A percentile compares a stretch with the other conserved stretches of the same genome.
phyloP scores from a whole-genome alignment of 495 filamentous ascomycete genomes.

The Clohesyomyces aquaticus region DNA sequence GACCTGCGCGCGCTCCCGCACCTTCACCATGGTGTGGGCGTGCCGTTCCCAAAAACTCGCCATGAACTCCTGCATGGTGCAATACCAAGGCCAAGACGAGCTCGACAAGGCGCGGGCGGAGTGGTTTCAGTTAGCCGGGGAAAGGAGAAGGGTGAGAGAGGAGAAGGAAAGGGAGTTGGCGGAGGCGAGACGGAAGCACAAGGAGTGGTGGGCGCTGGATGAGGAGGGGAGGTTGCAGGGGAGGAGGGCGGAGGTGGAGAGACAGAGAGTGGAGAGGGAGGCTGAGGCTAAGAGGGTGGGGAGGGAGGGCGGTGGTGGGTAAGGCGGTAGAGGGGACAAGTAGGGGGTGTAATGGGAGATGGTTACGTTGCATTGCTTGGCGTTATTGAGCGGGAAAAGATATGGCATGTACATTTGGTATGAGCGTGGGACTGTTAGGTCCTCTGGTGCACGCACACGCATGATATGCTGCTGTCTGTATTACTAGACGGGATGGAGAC shows the following conservation, averaged over 20 bases:
- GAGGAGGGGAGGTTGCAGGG: slow-evolving; percentile 52
- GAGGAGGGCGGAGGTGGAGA: slow-evolving; percentile 43
- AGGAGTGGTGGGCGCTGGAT: slow-evolving; percentile 58
- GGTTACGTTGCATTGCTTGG: slow-evolving; percentile 22
- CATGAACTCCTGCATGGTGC: slow-evolving; percentile 94
- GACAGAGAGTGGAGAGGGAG: slow-evolving; percentile 54
- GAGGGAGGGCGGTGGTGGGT: slow-evolving; percentile 12
- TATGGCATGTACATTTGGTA: no score
- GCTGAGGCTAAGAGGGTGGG: slow-evolving; percentile 6
- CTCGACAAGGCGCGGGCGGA: slow-evolving; percentile 89
- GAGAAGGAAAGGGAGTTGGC: slow-evolving; percentile 58
- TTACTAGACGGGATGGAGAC: no score
- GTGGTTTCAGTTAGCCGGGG: slow-evolving; percentile 78
- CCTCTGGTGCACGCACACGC: no score
- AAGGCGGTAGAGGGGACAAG: slow-evolving; percentile 1
- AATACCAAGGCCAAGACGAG: slow-evolving; percentile 79
- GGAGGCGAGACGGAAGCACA: slow-evolving; percentile 51
- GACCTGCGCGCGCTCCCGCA: slow-evolving; percentile 81
- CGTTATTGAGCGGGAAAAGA: no score
- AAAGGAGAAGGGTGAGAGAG: slow-evolving; percentile 66
- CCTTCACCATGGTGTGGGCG: slow-evolving; percentile 79
- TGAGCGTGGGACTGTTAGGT: no score
- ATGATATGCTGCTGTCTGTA: no score
- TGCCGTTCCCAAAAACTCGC: slow-evolving; percentile 75
- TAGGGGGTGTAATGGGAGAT: slow-evolving; percentile 39